phyloP scores from a whole-genome alignment of 139 green algal species.

The Picochlorum sp. region DNA sequence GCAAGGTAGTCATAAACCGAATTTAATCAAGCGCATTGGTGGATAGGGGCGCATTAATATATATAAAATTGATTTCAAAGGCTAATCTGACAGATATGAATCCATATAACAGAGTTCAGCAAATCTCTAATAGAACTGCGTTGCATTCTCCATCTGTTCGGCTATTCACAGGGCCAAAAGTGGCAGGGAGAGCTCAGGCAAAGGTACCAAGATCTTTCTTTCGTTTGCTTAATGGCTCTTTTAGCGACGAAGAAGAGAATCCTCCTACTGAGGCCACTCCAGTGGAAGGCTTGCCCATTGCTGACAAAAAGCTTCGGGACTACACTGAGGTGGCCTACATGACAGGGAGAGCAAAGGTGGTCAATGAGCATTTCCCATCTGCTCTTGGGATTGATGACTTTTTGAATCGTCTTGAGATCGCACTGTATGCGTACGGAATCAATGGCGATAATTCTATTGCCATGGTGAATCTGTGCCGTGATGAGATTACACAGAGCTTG shows the following conservation, averaged over 20 bases:
- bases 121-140: too few relatives aligned
- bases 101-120: too few relatives aligned
- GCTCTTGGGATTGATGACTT: slow-evolving; percentile 71
- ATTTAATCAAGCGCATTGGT: too few relatives aligned
- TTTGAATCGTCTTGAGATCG: slow-evolving; percentile 61
- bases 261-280: not conserved
- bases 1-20: too few relatives aligned
- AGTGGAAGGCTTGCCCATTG: not conserved
- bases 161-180: too few relatives aligned
- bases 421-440: slow-evolving; percentile 61
- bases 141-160: too few relatives aligned
- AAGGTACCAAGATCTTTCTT: too few relatives aligned
- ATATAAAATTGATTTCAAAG: too few relatives aligned
- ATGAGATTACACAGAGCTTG: slow-evolving; percentile 68
- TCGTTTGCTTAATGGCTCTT: not conserved
- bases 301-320: slow-evolving; percentile 3
- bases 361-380: slow-evolving; percentile 51
- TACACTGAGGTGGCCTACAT: slow-evolving; percentile 19
- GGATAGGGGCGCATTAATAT: too few relatives aligned
- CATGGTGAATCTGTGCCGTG: slow-evolving; percentile 78
- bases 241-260: not conserved
- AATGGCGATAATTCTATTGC: slow-evolving; percentile 73
- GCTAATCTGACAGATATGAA: too few relatives aligned
- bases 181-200: too few relatives aligned
- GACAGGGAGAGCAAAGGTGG: slow-evolving; percentile 7